Conservation (phyloP, 306 rosid genomes). For the Senna siamea region DNA sequence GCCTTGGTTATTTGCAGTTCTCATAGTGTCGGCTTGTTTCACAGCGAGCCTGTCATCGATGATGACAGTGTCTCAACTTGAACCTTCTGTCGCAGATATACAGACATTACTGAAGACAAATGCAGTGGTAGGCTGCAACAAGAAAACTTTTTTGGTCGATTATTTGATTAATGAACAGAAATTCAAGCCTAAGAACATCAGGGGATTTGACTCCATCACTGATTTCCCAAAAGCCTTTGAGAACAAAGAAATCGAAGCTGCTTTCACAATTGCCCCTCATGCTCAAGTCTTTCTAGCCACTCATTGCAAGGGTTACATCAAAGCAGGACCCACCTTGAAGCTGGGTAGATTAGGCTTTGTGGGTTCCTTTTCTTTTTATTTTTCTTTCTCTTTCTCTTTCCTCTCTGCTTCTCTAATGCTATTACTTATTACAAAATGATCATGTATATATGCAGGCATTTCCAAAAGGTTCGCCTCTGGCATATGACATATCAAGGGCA, state of each 20-base stretch:
- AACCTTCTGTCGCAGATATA: constrained; percentile 49
- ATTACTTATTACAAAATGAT: not conserved
- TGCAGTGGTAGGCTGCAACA: constrained; percentile 50
- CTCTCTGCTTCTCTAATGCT: not conserved
- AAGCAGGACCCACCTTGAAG: constrained; percentile 41
- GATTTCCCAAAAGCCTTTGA: constrained; percentile 53
- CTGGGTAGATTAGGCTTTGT: constrained; percentile 62
- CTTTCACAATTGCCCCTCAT: constrained; percentile 54
- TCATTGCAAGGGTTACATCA: constrained; percentile 49
- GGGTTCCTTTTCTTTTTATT: no score
- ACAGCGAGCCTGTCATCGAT: constrained; percentile 58
- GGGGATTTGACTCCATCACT: constrained; percentile 32
- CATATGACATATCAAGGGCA: constrained; percentile 46
- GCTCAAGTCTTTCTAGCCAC: constrained; percentile 60
- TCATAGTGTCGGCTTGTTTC: constrained; percentile 48
- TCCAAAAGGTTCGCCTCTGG: constrained; percentile 45
- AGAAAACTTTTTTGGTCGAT: constrained; percentile 41
- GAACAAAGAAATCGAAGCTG: constrained; percentile 52
- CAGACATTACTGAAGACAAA: constrained; percentile 45
- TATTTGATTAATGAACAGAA: constrained; percentile 42
- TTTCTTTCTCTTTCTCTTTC: not conserved
- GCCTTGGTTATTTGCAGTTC: constrained; percentile 60
- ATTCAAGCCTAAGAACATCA: constrained; percentile 43
- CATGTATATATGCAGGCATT: constrained; percentile 44
- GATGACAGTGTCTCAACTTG: constrained; percentile 52